phyloP scores from a whole-genome alignment of 2,329 filamentous ascomycete genomes.

The Epichloe brachyelytri region DNA sequence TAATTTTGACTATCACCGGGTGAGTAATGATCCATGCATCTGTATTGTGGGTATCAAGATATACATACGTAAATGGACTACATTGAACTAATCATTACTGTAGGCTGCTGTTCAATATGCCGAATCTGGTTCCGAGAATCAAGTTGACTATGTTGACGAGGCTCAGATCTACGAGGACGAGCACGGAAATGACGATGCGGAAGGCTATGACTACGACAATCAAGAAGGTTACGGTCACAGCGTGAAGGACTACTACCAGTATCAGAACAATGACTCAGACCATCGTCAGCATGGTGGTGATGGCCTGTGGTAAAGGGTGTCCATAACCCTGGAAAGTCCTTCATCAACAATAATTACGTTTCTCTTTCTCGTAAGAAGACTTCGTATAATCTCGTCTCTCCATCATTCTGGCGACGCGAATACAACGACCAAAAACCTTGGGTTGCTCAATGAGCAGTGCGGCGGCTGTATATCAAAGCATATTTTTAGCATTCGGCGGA shows the following conservation, averaged over 20 bases:
- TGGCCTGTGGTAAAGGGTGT: slow-evolving; percentile 30
- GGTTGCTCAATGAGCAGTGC: neutral
- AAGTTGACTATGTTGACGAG: slow-evolving; percentile 38
- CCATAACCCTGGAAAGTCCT: neutral
- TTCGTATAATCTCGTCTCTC: slow-evolving; percentile 5
- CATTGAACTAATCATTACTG: neutral
- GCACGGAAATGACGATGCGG: slow-evolving; percentile 27
- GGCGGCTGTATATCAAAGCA: slow-evolving; percentile 12
- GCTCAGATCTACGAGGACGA: slow-evolving; percentile 41
- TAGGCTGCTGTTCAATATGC: slow-evolving; percentile 34
- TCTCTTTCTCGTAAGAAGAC: slow-evolving; percentile 1
- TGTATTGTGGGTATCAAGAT: neutral
- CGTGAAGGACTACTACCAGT: slow-evolving; percentile 28
- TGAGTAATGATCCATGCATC: slow-evolving; percentile 19
- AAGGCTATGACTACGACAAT: slow-evolving; percentile 25
- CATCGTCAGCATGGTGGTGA: slow-evolving; percentile 22
- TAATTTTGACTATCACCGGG: slow-evolving; percentile 40
- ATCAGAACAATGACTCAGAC: slow-evolving; percentile 22
- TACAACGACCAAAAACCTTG: slow-evolving; percentile 3
- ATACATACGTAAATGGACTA: slow-evolving; percentile 1
- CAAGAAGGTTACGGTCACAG: slow-evolving; percentile 26
- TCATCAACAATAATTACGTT: slow-evolving; percentile 6
- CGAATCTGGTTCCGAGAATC: slow-evolving; percentile 28
- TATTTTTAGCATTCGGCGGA: slow-evolving; percentile 22
- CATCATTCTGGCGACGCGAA: slow-evolving; percentile 4